phyloP scores from a whole-genome alignment of 2,329 filamentous ascomycete species.

The Sporothrix curviconia region DNA sequence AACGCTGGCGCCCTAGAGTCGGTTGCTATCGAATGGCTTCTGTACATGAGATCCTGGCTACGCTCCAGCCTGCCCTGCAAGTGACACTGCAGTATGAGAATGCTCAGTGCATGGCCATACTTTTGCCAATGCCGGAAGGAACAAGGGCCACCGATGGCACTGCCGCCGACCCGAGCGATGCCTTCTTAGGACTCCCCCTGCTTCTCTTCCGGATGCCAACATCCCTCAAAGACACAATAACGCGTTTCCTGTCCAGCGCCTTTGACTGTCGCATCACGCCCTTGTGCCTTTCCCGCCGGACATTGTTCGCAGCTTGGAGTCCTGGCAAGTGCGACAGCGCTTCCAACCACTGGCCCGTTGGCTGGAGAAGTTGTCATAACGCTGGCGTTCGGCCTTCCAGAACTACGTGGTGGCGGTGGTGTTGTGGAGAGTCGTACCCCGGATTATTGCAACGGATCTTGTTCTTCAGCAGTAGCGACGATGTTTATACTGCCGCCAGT shows the following conservation, averaged over 20 bases:
- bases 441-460: too few species aligned
- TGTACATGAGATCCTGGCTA: slow-evolving; percentile 24
- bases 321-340: slow-evolving; percentile 37
- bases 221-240: slow-evolving; percentile 41
- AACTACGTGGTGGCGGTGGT: too few species aligned
- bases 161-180: neutral
- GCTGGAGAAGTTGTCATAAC: slow-evolving; percentile 45
- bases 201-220: slow-evolving; percentile 51
- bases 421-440: too few species aligned
- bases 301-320: slow-evolving; percentile 44
- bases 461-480: too few species aligned
- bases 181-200: slow-evolving; percentile 45
- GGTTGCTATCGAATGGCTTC: slow-evolving; percentile 42
- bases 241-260: slow-evolving; percentile 45
- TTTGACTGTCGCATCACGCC: slow-evolving; percentile 52
- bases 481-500: too few species aligned
- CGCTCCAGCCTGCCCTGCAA: slow-evolving; percentile 30
- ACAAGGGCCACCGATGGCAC: neutral
- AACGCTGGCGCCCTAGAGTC: slow-evolving; percentile 38
- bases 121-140: slow-evolving; percentile 35
- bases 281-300: slow-evolving; percentile 45
- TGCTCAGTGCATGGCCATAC: slow-evolving; percentile 42
- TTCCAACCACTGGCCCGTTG: slow-evolving; percentile 28
- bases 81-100: slow-evolving; percentile 49
- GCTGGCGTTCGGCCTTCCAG: slow-evolving; percentile 36